These are phyloP conservation scores for Colletotrichum plurivorum DNA, from an alignment of 2,329 filamentous ascomycete species.

Conservation along the genomic window DNA sequence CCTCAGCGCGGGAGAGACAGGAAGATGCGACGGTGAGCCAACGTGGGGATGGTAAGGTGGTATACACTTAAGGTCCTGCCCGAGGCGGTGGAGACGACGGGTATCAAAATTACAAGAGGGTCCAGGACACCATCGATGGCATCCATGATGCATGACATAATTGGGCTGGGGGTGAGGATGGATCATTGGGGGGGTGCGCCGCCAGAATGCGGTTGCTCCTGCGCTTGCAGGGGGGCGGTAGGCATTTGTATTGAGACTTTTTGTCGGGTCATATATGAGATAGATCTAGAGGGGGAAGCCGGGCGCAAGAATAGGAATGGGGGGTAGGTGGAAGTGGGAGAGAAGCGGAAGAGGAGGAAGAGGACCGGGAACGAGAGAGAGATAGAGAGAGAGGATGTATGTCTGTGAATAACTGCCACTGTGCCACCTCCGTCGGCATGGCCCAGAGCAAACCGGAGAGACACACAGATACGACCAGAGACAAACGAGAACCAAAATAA, in stretches of 20 bases:
- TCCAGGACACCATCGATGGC: conserved; percentile 51
- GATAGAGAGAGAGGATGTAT: background rate
- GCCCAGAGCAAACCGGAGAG: conserved; percentile 2
- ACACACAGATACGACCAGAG: conserved; percentile 14
- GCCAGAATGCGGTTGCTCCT: conserved; percentile 30
- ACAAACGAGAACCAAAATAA: conserved; percentile 9
- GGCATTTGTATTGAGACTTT: conserved; percentile 40
- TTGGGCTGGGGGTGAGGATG: conserved; percentile 48
- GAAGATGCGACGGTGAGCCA: conserved; percentile 39
- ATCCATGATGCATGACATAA: conserved; percentile 62
- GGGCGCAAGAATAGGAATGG: background rate
- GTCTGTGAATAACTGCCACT: background rate
- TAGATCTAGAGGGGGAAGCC: conserved; percentile 4
- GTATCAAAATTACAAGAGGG: conserved; percentile 53
- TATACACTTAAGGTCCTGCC: conserved; percentile 31
- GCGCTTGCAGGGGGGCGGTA: conserved; percentile 38
- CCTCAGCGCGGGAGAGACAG: conserved; percentile 25
- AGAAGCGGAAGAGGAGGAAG: background rate
- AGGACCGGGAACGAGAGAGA: conserved; percentile 1
- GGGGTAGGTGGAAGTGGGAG: conserved; percentile 3
- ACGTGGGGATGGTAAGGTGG: conserved; percentile 18
- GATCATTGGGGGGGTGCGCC: conserved; percentile 32
- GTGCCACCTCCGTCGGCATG: conserved; percentile 2
- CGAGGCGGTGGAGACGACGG: conserved; percentile 41
- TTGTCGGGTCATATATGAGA: conserved; percentile 37